Conservation (phyloP, 2,329 filamentous ascomycete species). For the Pestalotiopsis sp. region DNA sequence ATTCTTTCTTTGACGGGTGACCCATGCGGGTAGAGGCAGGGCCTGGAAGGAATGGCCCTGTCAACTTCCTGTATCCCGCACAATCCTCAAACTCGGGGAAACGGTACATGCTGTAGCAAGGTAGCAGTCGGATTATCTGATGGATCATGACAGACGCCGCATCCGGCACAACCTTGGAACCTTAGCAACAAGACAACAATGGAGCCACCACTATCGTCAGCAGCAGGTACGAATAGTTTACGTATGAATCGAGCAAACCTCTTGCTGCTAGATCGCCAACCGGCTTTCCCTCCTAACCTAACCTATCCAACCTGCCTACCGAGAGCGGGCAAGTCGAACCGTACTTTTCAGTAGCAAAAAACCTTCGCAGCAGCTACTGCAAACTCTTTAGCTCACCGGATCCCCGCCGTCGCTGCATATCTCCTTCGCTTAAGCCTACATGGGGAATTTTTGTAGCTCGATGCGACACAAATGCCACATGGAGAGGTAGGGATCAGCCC, state of each 20-base stretch:
- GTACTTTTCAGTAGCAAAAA: background rate
- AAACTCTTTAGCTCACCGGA: background rate
- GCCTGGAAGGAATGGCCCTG: background rate
- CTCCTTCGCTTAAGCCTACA: conserved; percentile 6
- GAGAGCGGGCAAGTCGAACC: background rate
- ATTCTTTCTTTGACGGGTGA: background rate
- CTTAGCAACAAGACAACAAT: no score
- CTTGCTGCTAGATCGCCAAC: background rate
- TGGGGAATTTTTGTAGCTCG: conserved; percentile 2
- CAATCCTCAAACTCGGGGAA: background rate
- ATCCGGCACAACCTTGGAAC: background rate
- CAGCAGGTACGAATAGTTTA: background rate
- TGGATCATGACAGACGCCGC: background rate
- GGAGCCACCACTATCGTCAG: background rate
- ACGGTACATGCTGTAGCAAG: background rate
- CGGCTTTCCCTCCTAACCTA: background rate
- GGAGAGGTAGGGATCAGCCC: conserved; percentile 12
- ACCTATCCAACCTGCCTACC: background rate
- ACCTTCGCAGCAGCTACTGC: background rate
- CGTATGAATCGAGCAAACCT: background rate
- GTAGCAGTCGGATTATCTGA: no score
- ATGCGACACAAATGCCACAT: conserved; percentile 13
- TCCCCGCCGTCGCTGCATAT: background rate
- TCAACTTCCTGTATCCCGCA: background rate
- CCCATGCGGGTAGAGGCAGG: background rate